Evolutionary conservation across 331 rosid species (phyloP), one percentile per base, ranked within the genome.

Genomic region (Pyrus hybrid): DNA sequence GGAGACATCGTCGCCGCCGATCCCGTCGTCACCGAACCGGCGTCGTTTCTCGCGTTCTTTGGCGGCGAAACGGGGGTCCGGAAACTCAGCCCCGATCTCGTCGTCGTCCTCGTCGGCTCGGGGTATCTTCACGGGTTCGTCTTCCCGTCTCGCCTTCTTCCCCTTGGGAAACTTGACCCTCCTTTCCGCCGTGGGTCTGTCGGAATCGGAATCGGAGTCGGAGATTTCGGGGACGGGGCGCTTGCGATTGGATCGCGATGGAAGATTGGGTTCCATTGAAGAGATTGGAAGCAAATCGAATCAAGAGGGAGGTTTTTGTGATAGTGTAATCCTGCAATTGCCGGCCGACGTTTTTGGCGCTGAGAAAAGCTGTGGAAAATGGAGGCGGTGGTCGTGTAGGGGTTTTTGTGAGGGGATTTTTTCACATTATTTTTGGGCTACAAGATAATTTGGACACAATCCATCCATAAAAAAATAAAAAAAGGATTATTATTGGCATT

Each of bases 91-190:
- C 26, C 22, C 82, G 32, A 80, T 77, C 68, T 74, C 87, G 3
- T 67, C 84, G 26, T 74, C 80, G 16, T 87, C 79, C 79, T 79
- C 84, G 22, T 58, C 29, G 29, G 25, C 17, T 58, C 7, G 14
- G 28, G 17, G 83, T 70, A 72, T 72, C 4, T 63, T 86, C 67
- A 78, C 80, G 60, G 72, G 57, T 73, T 82, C 92, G 63, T 73
- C 88, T 64, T 77, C 96, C 12, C 75, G 77, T 69, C 77, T 94
- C 82, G 76, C 91, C 81, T 94, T 92, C 89, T 85, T 94, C 8
- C 96, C 96, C 87, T 92, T 94, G 0, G 97, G 97, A 83, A 91
- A 94, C 87, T 93, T 81, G 13, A 90, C 83, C 86, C 83, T 91
- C 78, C 92, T 94, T 64, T 80, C 75, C 90, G 91, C 80, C 56